Percentiles rank a stretch among this genome's conserved stretches.
Conservation (phyloP, 2,329 filamentous ascomycete species). For the Colletotrichum viniferum region DNA sequence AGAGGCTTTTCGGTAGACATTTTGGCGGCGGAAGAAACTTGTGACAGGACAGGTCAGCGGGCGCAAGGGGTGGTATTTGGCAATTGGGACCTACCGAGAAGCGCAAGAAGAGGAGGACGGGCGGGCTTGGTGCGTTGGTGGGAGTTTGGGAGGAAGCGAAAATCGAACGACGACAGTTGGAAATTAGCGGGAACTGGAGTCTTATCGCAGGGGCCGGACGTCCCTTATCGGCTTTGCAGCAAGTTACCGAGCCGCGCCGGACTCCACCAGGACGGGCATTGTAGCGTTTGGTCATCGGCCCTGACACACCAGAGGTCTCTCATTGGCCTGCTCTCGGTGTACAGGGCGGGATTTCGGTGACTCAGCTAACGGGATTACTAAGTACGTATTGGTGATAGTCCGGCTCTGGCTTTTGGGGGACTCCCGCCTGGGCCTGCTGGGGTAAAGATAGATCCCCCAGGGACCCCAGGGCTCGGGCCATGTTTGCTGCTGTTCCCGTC, state of each 20-base stretch:
- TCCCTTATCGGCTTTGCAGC: constrained; percentile 10
- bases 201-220: constrained; percentile 5
- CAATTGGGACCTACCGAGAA: constrained; percentile 9
- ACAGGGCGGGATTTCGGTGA: neutral
- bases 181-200: constrained; percentile 10
- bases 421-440: neutral
- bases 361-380: neutral
- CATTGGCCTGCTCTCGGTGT: constrained; percentile 1
- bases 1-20: constrained; percentile 77
- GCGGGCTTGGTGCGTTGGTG: neutral
- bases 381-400: neutral
- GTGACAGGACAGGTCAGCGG: neutral
- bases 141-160: constrained; percentile 6
- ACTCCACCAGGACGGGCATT: constrained; percentile 1
- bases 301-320: neutral
- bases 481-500: neutral
- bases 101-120: neutral
- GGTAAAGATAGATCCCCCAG: neutral
- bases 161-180: constrained; percentile 10
- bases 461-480: neutral
- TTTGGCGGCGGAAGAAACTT: constrained; percentile 31
- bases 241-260: constrained; percentile 10
- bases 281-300: neutral
- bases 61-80: neutral
- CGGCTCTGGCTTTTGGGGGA: neutral